Evolutionary conservation across 495 filamentous ascomycete genomes (phyloP).

Genomic region (Saxophila tyrrhenica): DNA sequence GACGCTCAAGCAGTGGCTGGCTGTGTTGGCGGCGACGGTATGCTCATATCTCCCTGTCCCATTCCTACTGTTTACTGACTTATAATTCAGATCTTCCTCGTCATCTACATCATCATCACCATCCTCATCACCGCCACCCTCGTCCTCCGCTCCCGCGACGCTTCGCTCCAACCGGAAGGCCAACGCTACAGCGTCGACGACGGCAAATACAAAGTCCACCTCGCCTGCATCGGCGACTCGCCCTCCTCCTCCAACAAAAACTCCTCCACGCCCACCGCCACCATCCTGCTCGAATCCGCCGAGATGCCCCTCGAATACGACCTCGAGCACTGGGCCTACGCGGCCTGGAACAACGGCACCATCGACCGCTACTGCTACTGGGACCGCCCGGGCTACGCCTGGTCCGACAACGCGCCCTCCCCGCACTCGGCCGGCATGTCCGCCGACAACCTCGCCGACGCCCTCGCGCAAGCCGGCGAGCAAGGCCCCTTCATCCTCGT

Average conservation of each 20-base stretch:
- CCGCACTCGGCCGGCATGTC: conserved; percentile 87
- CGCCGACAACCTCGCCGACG: conserved; percentile 73
- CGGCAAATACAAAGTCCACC: conserved; percentile 70
- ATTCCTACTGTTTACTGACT: neutral
- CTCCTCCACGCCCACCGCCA: conserved; percentile 43
- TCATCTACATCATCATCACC: conserved; percentile 50
- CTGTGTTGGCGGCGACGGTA: conserved; percentile 59
- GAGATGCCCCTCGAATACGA: conserved; percentile 64
- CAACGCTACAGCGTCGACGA: conserved; percentile 66
- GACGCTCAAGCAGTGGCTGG: conserved; percentile 69
- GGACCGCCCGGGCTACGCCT: conserved; percentile 81
- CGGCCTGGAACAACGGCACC: conserved; percentile 56
- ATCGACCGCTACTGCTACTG: conserved; percentile 89
- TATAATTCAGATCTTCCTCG: conserved; percentile 39
- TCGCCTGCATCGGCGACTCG: conserved; percentile 66
- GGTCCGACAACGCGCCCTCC: conserved; percentile 88
- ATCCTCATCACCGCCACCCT: conserved; percentile 69
- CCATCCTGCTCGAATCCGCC: conserved; percentile 74
- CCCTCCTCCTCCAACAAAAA: conserved; percentile 48
- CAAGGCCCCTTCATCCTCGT: conserved; percentile 70
- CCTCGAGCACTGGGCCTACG: conserved; percentile 58
- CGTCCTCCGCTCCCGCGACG: conserved; percentile 64
- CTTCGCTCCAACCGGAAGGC: conserved; percentile 57
- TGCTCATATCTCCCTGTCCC: neutral
- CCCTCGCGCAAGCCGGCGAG: conserved; percentile 68